Evolutionary conservation across 148 eudicot species (phyloP).

Genomic region (Rhododendron henanense): DNA sequence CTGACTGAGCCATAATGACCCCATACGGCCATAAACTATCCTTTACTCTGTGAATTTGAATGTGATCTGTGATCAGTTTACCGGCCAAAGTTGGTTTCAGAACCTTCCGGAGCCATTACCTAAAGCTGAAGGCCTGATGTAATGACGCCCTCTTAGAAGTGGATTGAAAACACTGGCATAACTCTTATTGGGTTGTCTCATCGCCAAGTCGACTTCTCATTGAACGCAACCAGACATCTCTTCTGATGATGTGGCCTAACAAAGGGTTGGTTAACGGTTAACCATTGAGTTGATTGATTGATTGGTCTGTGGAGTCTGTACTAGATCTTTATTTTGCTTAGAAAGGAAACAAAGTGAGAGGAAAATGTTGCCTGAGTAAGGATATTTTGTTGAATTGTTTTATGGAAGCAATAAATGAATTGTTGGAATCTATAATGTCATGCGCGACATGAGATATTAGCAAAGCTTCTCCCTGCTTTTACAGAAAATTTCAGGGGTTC

Average conservation of each 20-base stretch:
- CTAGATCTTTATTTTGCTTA: neutral
- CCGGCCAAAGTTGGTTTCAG: neutral
- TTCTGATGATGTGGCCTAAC: neutral
- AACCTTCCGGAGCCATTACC: too few species aligned
- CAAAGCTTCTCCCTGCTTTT: neutral
- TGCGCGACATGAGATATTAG: neutral
- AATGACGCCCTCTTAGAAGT: neutral
- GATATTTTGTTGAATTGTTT: neutral
- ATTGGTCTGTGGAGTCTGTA: neutral
- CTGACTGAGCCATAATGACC: neutral
- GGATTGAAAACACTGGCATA: neutral
- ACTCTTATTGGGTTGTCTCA: neutral
- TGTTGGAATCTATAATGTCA: neutral
- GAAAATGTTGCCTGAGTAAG: neutral
- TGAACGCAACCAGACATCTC: neutral
- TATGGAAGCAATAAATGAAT: neutral
- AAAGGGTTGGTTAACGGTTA: neutral
- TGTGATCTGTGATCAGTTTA: too few species aligned
- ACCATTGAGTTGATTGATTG: neutral
- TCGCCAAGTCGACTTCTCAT: neutral
- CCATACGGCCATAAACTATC: neutral
- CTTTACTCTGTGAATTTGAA: neutral
- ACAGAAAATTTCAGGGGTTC: neutral
- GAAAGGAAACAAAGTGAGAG: neutral
- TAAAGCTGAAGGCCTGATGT: too few species aligned